Conservation (phyloP, 2,329 filamentous ascomycete species). For the Aspergillus niger region DNA sequence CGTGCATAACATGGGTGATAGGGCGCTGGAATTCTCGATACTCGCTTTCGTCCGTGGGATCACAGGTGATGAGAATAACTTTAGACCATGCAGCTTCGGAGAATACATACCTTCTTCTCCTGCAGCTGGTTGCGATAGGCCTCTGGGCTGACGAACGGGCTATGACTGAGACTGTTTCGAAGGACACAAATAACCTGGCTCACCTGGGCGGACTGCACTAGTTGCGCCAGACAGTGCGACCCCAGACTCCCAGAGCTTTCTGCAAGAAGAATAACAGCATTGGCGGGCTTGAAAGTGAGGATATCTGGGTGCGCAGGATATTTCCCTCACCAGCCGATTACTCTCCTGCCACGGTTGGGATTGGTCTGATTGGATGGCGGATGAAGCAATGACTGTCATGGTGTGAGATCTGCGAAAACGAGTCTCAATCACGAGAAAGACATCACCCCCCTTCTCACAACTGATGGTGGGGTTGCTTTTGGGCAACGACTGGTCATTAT, state of each 20-base stretch:
- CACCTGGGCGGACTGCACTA: not conserved
- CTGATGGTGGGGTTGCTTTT: too few species aligned
- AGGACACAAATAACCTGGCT: not conserved
- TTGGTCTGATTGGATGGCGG: not conserved
- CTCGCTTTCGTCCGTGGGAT: not conserved
- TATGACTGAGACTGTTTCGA: not conserved
- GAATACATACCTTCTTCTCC: not conserved
- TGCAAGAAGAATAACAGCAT: not conserved
- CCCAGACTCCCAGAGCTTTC: not conserved
- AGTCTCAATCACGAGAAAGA: not conserved
- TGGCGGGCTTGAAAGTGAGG: not conserved
- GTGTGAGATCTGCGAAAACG: not conserved
- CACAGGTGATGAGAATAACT: not conserved
- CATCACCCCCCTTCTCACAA: not conserved
- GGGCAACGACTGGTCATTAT: not conserved
- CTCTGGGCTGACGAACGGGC: not conserved
- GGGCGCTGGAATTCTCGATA: not conserved
- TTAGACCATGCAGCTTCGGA: not conserved
- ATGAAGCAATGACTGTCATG: not conserved
- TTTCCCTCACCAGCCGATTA: not conserved
- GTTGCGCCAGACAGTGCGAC: not conserved
- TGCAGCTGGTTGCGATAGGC: not conserved
- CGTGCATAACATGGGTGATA: constrained; percentile 11
- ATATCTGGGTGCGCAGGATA: not conserved
- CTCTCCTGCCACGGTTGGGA: not conserved